Percentiles rank a stretch among this genome's conserved stretches.
Evolutionary conservation across 345 rosid species (phyloP).

Genomic region (Orychophragmus violaceus): DNA sequence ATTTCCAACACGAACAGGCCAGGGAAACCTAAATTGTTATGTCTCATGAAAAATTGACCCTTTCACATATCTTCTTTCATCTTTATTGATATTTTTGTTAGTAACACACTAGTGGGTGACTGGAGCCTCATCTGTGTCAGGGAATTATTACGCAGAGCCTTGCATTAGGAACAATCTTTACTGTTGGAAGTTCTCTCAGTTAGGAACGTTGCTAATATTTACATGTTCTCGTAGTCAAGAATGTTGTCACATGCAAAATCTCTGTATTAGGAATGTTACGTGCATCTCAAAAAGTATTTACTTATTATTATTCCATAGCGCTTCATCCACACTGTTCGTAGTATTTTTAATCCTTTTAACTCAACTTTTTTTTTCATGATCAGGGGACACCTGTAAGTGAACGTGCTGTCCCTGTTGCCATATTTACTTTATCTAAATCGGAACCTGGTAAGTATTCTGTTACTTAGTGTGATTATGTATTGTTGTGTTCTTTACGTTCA

Average conservation of each 20-base stretch:
- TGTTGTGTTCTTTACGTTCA: conserved; percentile 17
- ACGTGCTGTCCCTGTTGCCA: conserved; percentile 98
- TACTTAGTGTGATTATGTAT: conserved; percentile 15
- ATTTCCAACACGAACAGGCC: background rate
- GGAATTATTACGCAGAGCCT: background rate
- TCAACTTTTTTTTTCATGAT: conserved; percentile 29
- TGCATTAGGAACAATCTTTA: background rate
- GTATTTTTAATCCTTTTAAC: conserved; percentile 6
- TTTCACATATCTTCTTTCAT: background rate
- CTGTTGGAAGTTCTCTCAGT: background rate
- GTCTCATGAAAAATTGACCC: conserved; percentile 1
- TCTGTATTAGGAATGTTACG: conserved; percentile 2
- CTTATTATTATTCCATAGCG: background rate
- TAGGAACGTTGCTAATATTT: conserved; percentile 7
- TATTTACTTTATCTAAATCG: conserved; percentile 54
- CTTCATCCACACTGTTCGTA: conserved; percentile 8
- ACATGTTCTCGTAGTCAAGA: background rate
- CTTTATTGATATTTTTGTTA: background rate
- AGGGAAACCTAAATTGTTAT: background rate
- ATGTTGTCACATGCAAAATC: background rate
- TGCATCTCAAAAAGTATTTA: background rate
- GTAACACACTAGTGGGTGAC: background rate
- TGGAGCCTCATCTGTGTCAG: background rate
- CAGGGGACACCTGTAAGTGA: conserved; percentile 98
- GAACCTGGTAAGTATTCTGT: conserved; percentile 50